A percentile compares a stretch with the other conserved stretches of the same genome.
Evolutionary conservation across 805 yeast genomes (phyloP).

Genomic region (Dipodascus geniculatus): DNA sequence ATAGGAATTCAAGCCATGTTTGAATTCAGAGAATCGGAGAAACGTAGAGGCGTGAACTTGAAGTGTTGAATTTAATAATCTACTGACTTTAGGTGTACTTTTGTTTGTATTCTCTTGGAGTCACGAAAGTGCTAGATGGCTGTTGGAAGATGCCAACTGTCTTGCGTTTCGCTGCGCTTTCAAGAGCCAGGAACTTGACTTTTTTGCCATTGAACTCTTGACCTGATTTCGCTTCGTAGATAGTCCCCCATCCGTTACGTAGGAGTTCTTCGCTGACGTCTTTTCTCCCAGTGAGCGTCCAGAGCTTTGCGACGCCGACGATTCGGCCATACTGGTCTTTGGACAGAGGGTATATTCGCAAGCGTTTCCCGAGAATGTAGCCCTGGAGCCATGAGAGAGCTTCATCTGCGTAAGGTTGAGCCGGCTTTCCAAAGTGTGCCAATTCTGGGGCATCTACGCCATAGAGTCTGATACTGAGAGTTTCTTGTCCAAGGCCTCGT

Average conservation of each 20-base stretch:
- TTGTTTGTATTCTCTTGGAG: constrained; percentile 72
- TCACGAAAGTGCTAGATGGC: constrained; percentile 36
- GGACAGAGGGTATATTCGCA: constrained; percentile 66
- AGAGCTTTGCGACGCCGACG: constrained; percentile 60
- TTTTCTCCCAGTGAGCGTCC: constrained; percentile 53
- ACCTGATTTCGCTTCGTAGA: constrained; percentile 70
- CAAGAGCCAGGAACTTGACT: constrained; percentile 43
- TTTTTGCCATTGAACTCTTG: constrained; percentile 84
- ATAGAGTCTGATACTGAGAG: constrained; percentile 71
- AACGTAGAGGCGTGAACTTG: constrained; percentile 68
- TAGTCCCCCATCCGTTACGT: constrained; percentile 68
- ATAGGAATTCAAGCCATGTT: constrained; percentile 90
- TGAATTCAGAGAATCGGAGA: constrained; percentile 79
- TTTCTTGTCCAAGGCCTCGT: constrained; percentile 42
- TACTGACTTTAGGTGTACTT: constrained; percentile 10
- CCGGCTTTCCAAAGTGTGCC: constrained; percentile 86
- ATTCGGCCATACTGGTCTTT: constrained; percentile 84
- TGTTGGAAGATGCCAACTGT: constrained; percentile 57
- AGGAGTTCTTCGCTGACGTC: constrained; percentile 88
- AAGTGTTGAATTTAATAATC: constrained; percentile 40
- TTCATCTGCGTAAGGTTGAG: constrained; percentile 80
- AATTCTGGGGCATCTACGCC: constrained; percentile 97
- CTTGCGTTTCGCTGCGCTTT: constrained; percentile 43
- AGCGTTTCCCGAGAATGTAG: constrained; percentile 52
- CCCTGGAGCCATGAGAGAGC: constrained; percentile 66